Base-by-base conservation (phyloP, 225 moss, liverwort and hornwort species). In the Polytrichum formosum region DNA sequence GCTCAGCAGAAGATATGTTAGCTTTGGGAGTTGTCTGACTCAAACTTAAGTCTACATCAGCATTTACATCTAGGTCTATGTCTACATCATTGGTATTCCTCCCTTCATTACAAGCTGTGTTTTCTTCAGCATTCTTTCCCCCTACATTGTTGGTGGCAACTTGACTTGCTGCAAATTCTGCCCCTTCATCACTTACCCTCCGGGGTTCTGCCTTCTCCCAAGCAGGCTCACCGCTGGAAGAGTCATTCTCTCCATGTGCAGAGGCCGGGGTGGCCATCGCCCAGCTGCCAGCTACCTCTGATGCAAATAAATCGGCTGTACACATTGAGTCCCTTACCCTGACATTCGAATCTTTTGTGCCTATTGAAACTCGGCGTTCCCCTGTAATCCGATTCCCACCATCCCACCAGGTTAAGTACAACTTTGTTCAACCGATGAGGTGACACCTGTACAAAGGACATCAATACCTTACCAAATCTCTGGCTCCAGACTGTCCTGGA, bases 251-350 rank as follows among this genome's bases (percentile, higher is more conserved):
- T 54, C 73, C 79, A 54, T 75, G 77, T 26, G 73, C 84, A 22
- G 84, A 79, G 21, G 81, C 81, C 1, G 84, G 84, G 18, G 84
- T 88, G 5, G 81, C 26, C 59, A 82, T 56, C 31, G 88, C 88
- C 88, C 88, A 88, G 84, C 88, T 88, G 55, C 88, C 87, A 23
- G 84, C 84, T 17, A 80, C 84, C 75, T 88, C 84, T 9, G 88
- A 88, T 30, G 88, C 79, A 20, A 84, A 65, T 33, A 84, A 55
- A 62, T 88, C 88, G 3, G 79, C 87, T 65, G 84, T 88, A 63
- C 88, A 84, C 4, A 88, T 55, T 28, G 88, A 88, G 56, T 82
- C 84, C 71, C 72, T 79, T 23, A 78, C 70, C 35, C 69, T 61
- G n/a, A 72, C 37, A 68, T 21, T 72, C 23, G 62, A 62, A 70